phyloP scores from a whole-genome alignment of 2,329 filamentous ascomycete genomes.

The Diaporthe sp. region DNA sequence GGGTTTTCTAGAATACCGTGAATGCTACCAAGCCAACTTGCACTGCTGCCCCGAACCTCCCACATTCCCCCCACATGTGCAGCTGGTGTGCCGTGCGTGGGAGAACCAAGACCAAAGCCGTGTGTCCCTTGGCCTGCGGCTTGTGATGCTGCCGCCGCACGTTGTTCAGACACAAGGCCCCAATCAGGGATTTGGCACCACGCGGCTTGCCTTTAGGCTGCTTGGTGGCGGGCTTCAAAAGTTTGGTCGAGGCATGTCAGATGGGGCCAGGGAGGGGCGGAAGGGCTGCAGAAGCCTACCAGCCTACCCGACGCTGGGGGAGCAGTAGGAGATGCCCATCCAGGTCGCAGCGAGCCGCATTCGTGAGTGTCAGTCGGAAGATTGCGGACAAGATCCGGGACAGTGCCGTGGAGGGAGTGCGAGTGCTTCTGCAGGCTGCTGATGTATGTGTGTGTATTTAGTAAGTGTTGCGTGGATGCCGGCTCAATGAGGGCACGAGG shows the following conservation, averaged over 20 bases:
- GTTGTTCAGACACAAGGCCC: constrained; percentile 6
- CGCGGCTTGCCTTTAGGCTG: constrained; percentile 22
- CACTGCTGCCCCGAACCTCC: background rate
- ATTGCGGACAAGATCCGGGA: background rate
- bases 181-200: constrained; percentile 28
- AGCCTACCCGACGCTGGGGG: constrained; percentile 6
- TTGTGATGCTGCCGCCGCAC: constrained; percentile 4
- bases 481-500: constrained; percentile 3
- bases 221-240: constrained; percentile 15
- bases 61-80: background rate
- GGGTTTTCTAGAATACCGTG: constrained; percentile 10
- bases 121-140: constrained; percentile 7
- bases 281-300: constrained; percentile 27
- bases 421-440: background rate
- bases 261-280: constrained; percentile 3
- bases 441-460: background rate
- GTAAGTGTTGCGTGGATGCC: background rate
- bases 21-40: background rate
- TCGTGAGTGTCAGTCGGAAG: constrained; percentile 3
- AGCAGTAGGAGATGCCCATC: background rate
- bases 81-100: background rate
- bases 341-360: background rate
- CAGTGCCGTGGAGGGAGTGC: background rate
- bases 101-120: background rate
- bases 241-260: constrained; percentile 24